A percentile compares a stretch with the other conserved stretches of the same genome.
Evolutionary conservation across 495 filamentous ascomycete genomes (phyloP).

Genomic region (Podospora comata): DNA sequence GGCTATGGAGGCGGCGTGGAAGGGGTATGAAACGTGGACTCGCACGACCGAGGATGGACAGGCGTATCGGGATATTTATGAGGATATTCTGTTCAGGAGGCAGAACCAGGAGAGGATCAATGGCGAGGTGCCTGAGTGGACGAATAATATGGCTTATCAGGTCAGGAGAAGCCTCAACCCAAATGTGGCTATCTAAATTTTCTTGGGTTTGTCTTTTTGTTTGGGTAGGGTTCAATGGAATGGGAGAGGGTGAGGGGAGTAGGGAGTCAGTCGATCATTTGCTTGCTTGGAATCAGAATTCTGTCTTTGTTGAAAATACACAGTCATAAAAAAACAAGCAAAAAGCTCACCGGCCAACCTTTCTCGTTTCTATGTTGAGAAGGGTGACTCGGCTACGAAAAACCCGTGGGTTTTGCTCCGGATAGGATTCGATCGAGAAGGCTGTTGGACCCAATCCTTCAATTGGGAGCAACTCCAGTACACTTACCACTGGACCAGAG

Average conservation of each 20-base stretch:
- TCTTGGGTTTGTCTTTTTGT: neutral
- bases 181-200: neutral
- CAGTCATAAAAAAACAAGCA: too few relatives aligned
- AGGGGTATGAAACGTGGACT: conserved; percentile 31
- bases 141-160: neutral
- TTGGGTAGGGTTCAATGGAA: neutral
- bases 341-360: too few relatives aligned
- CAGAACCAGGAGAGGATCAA: conserved; percentile 18
- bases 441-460: too few relatives aligned
- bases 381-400: too few relatives aligned
- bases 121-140: neutral
- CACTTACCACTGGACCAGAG: too few relatives aligned
- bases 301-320: neutral
- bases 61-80: conserved; percentile 29
- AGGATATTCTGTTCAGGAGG: conserved; percentile 29
- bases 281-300: neutral
- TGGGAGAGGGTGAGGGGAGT: neutral
- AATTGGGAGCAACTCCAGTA: too few relatives aligned
- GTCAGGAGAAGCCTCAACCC: neutral
- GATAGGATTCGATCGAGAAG: too few relatives aligned
- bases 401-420: too few relatives aligned
- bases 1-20: conserved; percentile 26
- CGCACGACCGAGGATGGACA: conserved; percentile 26
- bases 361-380: too few relatives aligned
- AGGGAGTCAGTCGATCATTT: neutral